A percentile compares a stretch with the other conserved stretches of the same genome.
phyloP scores from a whole-genome alignment of 2,329 filamentous ascomycete species.

The Sporothrix sp. region DNA sequence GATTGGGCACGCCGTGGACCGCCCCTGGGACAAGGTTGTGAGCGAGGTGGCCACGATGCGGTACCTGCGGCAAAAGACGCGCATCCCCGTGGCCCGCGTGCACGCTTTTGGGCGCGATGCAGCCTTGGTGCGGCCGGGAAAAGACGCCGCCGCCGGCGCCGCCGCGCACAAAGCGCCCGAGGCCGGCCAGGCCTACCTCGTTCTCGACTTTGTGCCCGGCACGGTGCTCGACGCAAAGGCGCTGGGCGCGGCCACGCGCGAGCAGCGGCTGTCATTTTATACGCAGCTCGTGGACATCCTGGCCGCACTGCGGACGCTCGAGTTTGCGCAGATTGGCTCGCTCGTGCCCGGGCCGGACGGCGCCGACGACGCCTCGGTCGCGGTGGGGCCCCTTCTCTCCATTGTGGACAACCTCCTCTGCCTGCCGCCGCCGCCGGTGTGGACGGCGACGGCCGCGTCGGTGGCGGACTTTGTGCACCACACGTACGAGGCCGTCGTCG shows the following conservation, averaged over 20 bases:
- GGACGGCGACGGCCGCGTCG: not conserved
- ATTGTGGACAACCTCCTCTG: conserved; percentile 10
- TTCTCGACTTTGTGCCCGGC: conserved; percentile 18
- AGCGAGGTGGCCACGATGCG: conserved; percentile 22
- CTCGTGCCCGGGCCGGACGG: conserved; percentile 19
- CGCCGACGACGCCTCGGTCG: not conserved
- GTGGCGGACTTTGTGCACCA: not conserved
- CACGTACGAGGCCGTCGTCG: conserved; percentile 6
- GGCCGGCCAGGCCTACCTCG: conserved; percentile 17
- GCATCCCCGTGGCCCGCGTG: conserved; percentile 20
- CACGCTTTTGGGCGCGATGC: conserved; percentile 17
- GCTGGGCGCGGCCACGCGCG: not conserved
- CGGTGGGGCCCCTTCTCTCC: conserved; percentile 17
- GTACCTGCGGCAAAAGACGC: conserved; percentile 17
- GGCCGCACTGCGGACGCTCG: conserved; percentile 18
- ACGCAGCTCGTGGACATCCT: conserved; percentile 21
- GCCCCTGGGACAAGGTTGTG: conserved; percentile 21
- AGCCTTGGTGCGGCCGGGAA: not conserved
- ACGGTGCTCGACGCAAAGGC: conserved; percentile 15
- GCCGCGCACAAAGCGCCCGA: not conserved
- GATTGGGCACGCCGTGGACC: conserved; percentile 17
- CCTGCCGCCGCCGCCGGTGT: not conserved
- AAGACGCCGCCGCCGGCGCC: not conserved
- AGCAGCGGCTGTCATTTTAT: conserved; percentile 14
- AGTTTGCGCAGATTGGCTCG: conserved; percentile 21